A percentile compares a stretch with the other conserved stretches of the same genome.
Evolutionary conservation across 2,329 filamentous ascomycete species (phyloP).

Genomic region (Aureobasidium sp.): DNA sequence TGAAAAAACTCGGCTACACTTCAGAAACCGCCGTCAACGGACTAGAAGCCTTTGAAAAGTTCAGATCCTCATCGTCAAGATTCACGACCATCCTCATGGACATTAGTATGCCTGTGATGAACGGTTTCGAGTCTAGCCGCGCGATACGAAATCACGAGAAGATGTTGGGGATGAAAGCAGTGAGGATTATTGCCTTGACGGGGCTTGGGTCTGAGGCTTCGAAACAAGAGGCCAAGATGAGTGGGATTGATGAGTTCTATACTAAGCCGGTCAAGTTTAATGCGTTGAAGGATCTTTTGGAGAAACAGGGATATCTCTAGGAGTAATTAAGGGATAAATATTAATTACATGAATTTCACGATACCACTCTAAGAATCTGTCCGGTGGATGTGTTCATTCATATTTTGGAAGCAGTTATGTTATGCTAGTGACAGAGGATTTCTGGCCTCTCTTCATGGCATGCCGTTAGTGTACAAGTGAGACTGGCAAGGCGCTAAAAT

Average conservation of each 20-base stretch:
- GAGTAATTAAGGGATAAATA: too few species aligned
- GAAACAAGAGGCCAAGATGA: constrained; percentile 24
- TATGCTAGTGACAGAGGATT: background rate
- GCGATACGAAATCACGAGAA: constrained; percentile 27
- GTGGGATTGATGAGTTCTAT: constrained; percentile 28
- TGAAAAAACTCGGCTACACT: constrained; percentile 1
- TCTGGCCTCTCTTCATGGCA: background rate
- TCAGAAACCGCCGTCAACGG: background rate
- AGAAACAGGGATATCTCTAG: background rate
- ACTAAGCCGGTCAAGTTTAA: constrained; percentile 28
- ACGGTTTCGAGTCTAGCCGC: constrained; percentile 28
- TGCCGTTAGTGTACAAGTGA: background rate
- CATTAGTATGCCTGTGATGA: constrained; percentile 18
- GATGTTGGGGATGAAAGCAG: constrained; percentile 9
- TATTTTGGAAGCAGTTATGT: background rate
- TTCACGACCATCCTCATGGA: constrained; percentile 18
- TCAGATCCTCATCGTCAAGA: background rate
- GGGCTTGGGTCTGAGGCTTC: constrained; percentile 20
- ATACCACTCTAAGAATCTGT: background rate
- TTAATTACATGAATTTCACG: too few species aligned
- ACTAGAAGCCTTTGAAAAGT: background rate
- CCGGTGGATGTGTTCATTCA: too few species aligned
- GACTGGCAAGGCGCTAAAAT: background rate
- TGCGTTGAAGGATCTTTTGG: constrained; percentile 20
- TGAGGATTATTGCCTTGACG: constrained; percentile 22